Evolutionary conservation across 192 early-diverging fungal species (phyloP).

Genomic region (Coemansia sp.): DNA sequence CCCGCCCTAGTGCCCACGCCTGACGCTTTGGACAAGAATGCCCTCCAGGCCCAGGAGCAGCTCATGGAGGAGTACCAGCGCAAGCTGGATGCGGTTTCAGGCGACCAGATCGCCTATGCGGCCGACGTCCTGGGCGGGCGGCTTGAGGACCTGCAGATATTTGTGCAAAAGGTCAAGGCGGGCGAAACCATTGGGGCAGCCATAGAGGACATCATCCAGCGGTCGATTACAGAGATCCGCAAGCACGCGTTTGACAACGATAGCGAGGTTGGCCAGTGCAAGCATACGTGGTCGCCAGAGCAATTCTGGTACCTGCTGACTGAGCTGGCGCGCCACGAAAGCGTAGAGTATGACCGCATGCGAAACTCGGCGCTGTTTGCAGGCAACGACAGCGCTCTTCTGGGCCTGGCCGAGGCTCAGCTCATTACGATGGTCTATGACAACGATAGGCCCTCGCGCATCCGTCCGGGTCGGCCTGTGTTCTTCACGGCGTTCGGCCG

Average conservation of each 20-base stretch:
- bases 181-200: conserved; percentile 62
- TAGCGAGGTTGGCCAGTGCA: conserved; percentile 27
- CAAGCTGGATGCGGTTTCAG: conserved; percentile 18
- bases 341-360: conserved; percentile 81
- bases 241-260: conserved; percentile 81
- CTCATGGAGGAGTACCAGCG: conserved; percentile 9
- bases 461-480: conserved; percentile 82
- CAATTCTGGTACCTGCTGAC: conserved; percentile 92
- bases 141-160: conserved; percentile 82
- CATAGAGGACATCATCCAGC: conserved; percentile 77
- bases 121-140: conserved; percentile 84
- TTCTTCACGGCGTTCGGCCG: conserved; percentile 74
- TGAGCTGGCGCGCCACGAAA: conserved; percentile 58
- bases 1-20: background rate
- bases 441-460: conserved; percentile 77
- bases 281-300: conserved; percentile 72
- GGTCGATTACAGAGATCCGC: conserved; percentile 80
- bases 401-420: conserved; percentile 87
- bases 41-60: background rate
- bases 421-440: conserved; percentile 77
- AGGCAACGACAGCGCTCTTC: conserved; percentile 75
- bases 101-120: conserved; percentile 34
- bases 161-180: conserved; percentile 85
- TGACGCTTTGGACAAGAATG: background rate
- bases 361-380: conserved; percentile 80